A percentile compares a stretch with the other conserved stretches of the same genome.
Evolutionary conservation across 164 flowering plant genomes (phyloP).

Genomic region (Santalum album): DNA sequence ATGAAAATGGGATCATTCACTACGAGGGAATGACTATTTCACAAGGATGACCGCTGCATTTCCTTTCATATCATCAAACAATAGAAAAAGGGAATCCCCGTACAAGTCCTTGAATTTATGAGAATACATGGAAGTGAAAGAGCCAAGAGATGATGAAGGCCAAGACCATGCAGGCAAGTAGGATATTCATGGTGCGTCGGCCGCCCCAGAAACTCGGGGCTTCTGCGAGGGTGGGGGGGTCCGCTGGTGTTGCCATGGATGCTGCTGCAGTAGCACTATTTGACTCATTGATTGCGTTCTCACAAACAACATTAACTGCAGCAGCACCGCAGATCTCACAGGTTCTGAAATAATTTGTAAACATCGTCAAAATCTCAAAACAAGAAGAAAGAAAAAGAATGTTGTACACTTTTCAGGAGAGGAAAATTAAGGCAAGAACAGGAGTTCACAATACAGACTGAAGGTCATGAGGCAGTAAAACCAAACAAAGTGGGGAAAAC

Average conservation of each 20-base stretch:
- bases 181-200: constrained; percentile 6
- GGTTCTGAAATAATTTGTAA: constrained; percentile 2
- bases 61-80: too few relatives aligned
- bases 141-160: constrained; percentile 9
- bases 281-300: constrained; percentile 1
- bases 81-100: too few relatives aligned
- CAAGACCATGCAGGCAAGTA: constrained; percentile 8
- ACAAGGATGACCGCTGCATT: too few relatives aligned
- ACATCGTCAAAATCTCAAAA: not conserved
- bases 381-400: too few relatives aligned
- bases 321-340: constrained; percentile 7
- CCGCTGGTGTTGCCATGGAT: not conserved
- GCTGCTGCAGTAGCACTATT: not conserved
- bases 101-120: not conserved
- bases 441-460: too few relatives aligned
- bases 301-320: constrained; percentile 2
- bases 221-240: not conserved
- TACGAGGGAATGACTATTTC: too few relatives aligned
- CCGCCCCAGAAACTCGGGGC: not conserved
- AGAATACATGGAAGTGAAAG: constrained; percentile 5
- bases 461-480: too few relatives aligned
- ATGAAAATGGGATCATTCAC: too few relatives aligned
- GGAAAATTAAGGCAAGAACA: too few relatives aligned
- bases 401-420: too few relatives aligned
- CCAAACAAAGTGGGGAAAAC: too few relatives aligned